Evolutionary conservation across 202 grass and related monocot genomes (phyloP), one percentile per base, ranked within the genome.

Genomic region (Panicum virgatum): DNA sequence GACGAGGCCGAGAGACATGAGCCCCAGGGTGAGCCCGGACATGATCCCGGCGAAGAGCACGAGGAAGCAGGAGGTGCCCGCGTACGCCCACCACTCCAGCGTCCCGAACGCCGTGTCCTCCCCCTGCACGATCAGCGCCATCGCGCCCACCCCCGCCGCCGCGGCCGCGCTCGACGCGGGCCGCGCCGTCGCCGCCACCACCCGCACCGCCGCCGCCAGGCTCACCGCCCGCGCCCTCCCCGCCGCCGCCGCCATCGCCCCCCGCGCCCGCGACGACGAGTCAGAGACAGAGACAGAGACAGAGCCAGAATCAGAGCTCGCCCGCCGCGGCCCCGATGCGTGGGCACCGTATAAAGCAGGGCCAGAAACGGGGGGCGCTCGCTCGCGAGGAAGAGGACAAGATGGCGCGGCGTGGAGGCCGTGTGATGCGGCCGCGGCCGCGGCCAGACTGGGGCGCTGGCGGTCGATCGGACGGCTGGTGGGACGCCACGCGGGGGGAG

Each of bases 11-110:
- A 99, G 97, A 63, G 97, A 96, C 97, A 99, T 99, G 78, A 99
- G 93, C 3, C 96, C 97, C 12, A 99, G 93, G 30, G 93, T 99
- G 72, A 99, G 93, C 11, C 97, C 93, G 42, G 97, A 99, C 97
- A 99, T 99, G 77, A 99, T 99, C 62, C 96, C 96, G 6, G 96
- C 96, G 78, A 99, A 99, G 72, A 99, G 93, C 66, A 99, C 96
- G 40, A 99, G 91, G 30, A 96, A 44, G 85, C 85, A 92, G 60
- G 93, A 99, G 39, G 84, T 89, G 65, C 96, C 96, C 5, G 96
- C 87, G 87, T 99, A 80, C 71, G 52, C 69, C 80, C 75, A 94
- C 96, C 96, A 99, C 87, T 64, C 87, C 12, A 86, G 5, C 36
- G 93, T 84, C 45, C 91, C 93, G 80, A 96, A 92, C 76, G 91